Conservation (phyloP, 2,329 filamentous ascomycete species). For the Ascochyta fabae region DNA sequence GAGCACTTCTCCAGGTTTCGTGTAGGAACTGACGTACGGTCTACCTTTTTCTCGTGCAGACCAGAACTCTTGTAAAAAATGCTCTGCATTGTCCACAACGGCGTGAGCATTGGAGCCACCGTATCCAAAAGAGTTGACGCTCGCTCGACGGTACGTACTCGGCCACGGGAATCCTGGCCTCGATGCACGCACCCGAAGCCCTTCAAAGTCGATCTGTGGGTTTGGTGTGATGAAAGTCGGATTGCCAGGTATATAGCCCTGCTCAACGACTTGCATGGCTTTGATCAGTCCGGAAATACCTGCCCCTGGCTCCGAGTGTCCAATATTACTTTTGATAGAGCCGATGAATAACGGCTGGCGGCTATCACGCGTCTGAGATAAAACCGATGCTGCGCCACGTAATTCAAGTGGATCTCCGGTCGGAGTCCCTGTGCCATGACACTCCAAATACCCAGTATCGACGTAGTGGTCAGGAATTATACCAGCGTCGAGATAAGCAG, state of each 20-base stretch:
- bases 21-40: background rate
- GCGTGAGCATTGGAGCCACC: constrained; percentile 31
- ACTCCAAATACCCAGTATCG: too few relatives aligned
- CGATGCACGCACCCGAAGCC: too few relatives aligned
- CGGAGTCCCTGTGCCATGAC: too few relatives aligned
- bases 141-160: constrained; percentile 17
- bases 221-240: constrained; percentile 22
- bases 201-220: constrained; percentile 17
- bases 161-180: constrained; percentile 17
- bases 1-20: background rate
- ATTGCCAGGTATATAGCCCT: constrained; percentile 42
- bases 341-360: constrained; percentile 22
- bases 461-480: constrained; percentile 1
- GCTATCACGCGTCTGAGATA: constrained; percentile 5
- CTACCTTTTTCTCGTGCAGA: background rate
- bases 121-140: constrained; percentile 31
- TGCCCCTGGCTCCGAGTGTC: constrained; percentile 51
- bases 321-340: constrained; percentile 49
- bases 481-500: constrained; percentile 44
- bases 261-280: constrained; percentile 49
- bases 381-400: constrained; percentile 31
- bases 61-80: background rate
- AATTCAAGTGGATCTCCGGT: background rate
- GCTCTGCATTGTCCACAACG: constrained; percentile 22
- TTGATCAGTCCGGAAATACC: constrained; percentile 51